A percentile compares a stretch with the other conserved stretches of the same genome.
Conservation (phyloP, 805 yeast genomes). For the Ogataea wickerhamii region DNA sequence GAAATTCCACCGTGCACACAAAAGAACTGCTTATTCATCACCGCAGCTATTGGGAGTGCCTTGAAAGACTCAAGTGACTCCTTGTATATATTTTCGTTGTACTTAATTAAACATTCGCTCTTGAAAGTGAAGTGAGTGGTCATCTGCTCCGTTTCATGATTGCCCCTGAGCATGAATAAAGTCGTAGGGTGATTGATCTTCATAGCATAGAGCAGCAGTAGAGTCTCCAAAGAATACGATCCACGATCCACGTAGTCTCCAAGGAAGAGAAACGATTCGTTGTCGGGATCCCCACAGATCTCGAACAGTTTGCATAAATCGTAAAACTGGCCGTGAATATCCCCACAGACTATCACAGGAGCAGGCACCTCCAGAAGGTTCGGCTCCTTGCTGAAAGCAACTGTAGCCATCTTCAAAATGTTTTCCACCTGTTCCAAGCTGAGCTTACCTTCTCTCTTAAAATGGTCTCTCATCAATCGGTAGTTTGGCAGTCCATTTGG, state of each 20-base stretch:
- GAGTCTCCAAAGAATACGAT: constrained; percentile 78
- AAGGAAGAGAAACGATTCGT: constrained; percentile 74
- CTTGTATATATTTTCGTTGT: constrained; percentile 60
- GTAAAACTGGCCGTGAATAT: constrained; percentile 92
- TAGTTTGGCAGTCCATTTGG: constrained; percentile 67
- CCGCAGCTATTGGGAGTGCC: constrained; percentile 85
- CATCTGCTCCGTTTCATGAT: constrained; percentile 91
- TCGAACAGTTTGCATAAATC: constrained; percentile 89
- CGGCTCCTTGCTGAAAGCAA: constrained; percentile 64
- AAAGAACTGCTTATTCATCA: constrained; percentile 89
- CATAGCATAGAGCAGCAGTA: constrained; percentile 70
- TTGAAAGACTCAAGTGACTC: constrained; percentile 76
- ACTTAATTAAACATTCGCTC: constrained; percentile 85
- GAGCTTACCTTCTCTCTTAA: constrained; percentile 76
- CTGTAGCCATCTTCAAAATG: constrained; percentile 65
- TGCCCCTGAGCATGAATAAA: constrained; percentile 84
- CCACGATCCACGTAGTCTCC: constrained; percentile 98
- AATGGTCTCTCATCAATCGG: constrained; percentile 68
- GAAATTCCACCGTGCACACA: constrained; percentile 97
- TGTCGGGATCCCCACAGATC: constrained; percentile 82
- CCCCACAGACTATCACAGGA: constrained; percentile 95
- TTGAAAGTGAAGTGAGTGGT: constrained; percentile 93
- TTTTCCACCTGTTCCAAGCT: constrained; percentile 63
- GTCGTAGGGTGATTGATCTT: constrained; percentile 72
- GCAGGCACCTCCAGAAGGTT: constrained; percentile 79